A percentile compares a stretch with the other conserved stretches of the same genome.
Conservation (phyloP, 1,284 basidiomycete species). For the Ganoderma multipileum region DNA sequence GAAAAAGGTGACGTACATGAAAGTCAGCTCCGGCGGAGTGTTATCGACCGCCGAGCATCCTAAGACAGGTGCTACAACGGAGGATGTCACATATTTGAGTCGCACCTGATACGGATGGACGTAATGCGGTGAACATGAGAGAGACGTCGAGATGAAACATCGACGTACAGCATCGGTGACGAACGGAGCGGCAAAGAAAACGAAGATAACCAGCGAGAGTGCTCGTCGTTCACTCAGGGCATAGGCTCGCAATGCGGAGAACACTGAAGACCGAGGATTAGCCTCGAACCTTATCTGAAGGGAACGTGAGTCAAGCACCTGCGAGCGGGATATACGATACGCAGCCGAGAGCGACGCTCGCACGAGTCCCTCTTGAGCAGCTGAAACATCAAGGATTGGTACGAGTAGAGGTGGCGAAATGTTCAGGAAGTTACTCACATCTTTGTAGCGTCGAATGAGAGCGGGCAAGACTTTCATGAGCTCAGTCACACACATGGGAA, state of each 20-base stretch:
- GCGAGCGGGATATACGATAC: neutral
- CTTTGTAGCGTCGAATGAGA: neutral
- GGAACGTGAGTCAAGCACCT: neutral
- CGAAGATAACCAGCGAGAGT: neutral
- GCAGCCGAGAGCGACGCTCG: neutral
- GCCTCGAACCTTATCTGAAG: neutral
- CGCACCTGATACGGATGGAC: neutral
- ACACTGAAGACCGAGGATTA: neutral
- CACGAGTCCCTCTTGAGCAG: neutral
- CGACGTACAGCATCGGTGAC: neutral
- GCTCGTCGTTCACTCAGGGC: neutral
- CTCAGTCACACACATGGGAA: neutral
- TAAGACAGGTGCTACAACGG: neutral
- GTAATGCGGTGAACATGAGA: neutral
- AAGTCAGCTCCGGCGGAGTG: neutral
- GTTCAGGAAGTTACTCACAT: neutral
- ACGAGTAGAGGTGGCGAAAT: neutral
- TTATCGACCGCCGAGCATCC: neutral
- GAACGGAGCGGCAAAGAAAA: neutral
- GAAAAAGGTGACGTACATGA: neutral
- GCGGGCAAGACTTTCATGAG: neutral
- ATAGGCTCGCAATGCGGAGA: neutral
- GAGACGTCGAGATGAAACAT: neutral
- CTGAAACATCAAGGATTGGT: neutral
- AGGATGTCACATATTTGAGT: neutral